Conservation (phyloP, 495 filamentous ascomycete genomes). For the Penicillium waksmanii region DNA sequence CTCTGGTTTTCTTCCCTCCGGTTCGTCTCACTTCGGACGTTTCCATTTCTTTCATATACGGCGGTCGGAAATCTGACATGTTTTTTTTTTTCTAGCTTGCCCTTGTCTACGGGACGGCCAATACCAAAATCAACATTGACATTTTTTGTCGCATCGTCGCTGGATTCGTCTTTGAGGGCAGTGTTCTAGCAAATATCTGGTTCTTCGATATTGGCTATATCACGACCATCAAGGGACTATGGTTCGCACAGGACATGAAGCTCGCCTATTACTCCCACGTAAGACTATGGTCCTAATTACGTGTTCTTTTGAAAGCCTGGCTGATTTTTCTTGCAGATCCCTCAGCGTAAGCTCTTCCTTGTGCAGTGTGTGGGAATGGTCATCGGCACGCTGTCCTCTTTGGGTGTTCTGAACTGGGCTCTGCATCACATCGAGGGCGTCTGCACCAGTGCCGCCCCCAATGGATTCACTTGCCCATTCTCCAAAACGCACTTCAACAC, state of each 20-base stretch:
- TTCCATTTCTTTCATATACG: not conserved
- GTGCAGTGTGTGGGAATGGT: slow-evolving; percentile 68
- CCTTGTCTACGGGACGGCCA: slow-evolving; percentile 85
- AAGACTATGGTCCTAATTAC: not conserved
- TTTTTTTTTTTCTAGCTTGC: slow-evolving; percentile 74
- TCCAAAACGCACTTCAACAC: slow-evolving; percentile 86
- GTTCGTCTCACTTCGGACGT: slow-evolving; percentile 12
- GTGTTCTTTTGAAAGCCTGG: not conserved
- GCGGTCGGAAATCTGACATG: not conserved
- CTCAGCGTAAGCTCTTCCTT: slow-evolving; percentile 69
- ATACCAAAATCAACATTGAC: slow-evolving; percentile 80
- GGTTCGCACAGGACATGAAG: slow-evolving; percentile 85
- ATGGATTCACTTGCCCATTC: slow-evolving; percentile 85
- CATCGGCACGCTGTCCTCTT: slow-evolving; percentile 70
- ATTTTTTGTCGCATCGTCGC: slow-evolving; percentile 78
- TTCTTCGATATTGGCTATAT: slow-evolving; percentile 75
- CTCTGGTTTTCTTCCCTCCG: slow-evolving; percentile 53
- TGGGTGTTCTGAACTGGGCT: slow-evolving; percentile 83
- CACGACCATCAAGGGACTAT: slow-evolving; percentile 79
- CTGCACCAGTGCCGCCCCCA: slow-evolving; percentile 73
- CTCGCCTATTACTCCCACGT: slow-evolving; percentile 84
- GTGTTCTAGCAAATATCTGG: slow-evolving; percentile 87
- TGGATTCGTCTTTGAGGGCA: slow-evolving; percentile 76
- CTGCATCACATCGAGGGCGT: slow-evolving; percentile 72
- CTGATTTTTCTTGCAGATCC: slow-evolving; percentile 50